These are phyloP conservation scores for Lanzia echinophila DNA, from an alignment of 2,329 filamentous ascomycete genomes.

Conservation along the genomic window DNA sequence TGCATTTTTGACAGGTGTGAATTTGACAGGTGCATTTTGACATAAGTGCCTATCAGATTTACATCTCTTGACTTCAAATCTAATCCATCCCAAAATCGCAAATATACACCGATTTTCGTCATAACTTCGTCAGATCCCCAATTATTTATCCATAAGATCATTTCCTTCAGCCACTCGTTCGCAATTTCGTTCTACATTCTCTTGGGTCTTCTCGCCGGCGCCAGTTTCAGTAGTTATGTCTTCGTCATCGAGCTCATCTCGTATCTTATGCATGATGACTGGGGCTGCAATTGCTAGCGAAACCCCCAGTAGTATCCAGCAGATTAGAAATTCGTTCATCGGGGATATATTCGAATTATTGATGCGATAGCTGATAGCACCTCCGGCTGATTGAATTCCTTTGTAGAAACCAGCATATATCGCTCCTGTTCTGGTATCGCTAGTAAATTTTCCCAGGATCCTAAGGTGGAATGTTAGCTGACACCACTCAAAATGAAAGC, in stretches of 20 bases:
- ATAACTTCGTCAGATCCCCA: not conserved
- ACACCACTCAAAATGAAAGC: not conserved
- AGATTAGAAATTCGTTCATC: conserved; percentile 63
- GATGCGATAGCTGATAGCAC: conserved; percentile 64
- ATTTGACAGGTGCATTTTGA: conserved; percentile 10
- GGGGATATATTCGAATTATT: conserved; percentile 56
- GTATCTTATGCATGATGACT: conserved; percentile 67
- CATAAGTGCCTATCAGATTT: not conserved
- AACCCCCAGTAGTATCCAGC: conserved; percentile 67
- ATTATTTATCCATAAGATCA: not conserved
- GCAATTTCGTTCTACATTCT: not conserved
- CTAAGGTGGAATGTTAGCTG: conserved; percentile 32
- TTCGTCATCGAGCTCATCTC: not conserved
- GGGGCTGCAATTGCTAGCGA: conserved; percentile 69
- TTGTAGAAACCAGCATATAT: conserved; percentile 88
- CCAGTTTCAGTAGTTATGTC: not conserved
- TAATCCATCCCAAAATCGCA: not conserved
- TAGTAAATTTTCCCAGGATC: conserved; percentile 85
- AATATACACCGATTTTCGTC: not conserved
- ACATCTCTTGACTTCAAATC: not conserved
- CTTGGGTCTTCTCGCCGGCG: not conserved
- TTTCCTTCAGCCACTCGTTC: not conserved
- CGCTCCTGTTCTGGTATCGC: conserved; percentile 81
- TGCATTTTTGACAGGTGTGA: conserved; percentile 8
- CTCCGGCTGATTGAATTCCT: conserved; percentile 77